Percentiles rank a stretch among this genome's conserved stretches.
These are phyloP conservation scores for Colletotrichum camelliae DNA, from an alignment of 2,329 filamentous ascomycete species.

Conservation along the genomic window DNA sequence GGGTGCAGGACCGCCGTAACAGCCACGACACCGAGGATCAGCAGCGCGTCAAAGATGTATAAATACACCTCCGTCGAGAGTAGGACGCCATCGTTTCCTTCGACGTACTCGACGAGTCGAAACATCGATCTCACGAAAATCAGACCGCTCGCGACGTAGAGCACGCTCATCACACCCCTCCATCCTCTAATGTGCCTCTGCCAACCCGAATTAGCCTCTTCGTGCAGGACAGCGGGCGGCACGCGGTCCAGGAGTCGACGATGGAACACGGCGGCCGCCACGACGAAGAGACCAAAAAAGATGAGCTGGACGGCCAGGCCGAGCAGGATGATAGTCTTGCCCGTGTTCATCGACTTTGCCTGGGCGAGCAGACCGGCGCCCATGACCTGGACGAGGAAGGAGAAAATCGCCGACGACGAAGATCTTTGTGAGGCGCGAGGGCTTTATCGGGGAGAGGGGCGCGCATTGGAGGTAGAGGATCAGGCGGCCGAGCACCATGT, in stretches of 20 bases:
- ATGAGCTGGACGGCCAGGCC: slow-evolving; percentile 58
- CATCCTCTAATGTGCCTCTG: slow-evolving; percentile 12
- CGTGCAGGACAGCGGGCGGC: neutral
- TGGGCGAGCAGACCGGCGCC: neutral
- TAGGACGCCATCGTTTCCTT: slow-evolving; percentile 36
- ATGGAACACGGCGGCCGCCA: slow-evolving; percentile 48
- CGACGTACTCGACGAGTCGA: slow-evolving; percentile 46
- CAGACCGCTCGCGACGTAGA: slow-evolving; percentile 48
- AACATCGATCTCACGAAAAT: slow-evolving; percentile 51
- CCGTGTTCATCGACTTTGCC: slow-evolving; percentile 16
- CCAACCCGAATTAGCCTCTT: slow-evolving; percentile 6
- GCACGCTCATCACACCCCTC: slow-evolving; percentile 31
- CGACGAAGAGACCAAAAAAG: slow-evolving; percentile 54
- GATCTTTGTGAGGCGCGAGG: slow-evolving; percentile 23
- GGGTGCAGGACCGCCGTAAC: neutral
- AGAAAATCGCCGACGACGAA: slow-evolving; percentile 21
- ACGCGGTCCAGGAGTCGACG: neutral
- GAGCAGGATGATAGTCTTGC: slow-evolving; percentile 50
- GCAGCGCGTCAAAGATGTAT: slow-evolving; percentile 41
- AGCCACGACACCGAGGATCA: slow-evolving; percentile 32
- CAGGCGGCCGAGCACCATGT: slow-evolving; percentile 17
- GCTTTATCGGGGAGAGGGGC: slow-evolving; percentile 26
- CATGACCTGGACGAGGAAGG: slow-evolving; percentile 4
- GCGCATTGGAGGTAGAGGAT: neutral
- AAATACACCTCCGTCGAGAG: slow-evolving; percentile 37